phyloP scores from a whole-genome alignment of 108 stramenopile species.

The Nitzschia inconspicua region DNA sequence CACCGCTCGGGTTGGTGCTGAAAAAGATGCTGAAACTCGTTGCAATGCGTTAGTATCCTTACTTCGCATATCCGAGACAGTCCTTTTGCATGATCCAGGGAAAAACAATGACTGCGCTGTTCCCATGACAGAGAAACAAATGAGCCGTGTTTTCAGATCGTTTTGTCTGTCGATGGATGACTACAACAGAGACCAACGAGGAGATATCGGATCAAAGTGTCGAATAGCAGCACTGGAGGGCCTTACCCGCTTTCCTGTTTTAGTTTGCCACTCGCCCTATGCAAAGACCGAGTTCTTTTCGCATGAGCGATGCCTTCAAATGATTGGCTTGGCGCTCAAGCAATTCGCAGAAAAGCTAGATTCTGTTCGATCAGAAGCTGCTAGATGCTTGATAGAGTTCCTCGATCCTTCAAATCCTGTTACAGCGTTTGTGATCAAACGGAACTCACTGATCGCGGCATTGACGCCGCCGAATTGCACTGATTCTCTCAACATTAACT shows the following conservation, averaged over 20 bases:
- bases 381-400: slow-evolving; percentile 52
- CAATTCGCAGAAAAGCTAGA: slow-evolving; percentile 94
- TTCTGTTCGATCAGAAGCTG: slow-evolving; percentile 77
- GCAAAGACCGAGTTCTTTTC: slow-evolving; percentile 18
- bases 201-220: slow-evolving; percentile 98
- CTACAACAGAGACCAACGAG: slow-evolving; percentile 94
- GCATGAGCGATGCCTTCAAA: slow-evolving; percentile 24
- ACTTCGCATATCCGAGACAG: slow-evolving; percentile 45
- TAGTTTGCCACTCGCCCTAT: not conserved
- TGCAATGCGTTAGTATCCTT: slow-evolving; percentile 85
- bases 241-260: slow-evolving; percentile 47
- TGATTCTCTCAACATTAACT: slow-evolving; percentile 18
- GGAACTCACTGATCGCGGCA: slow-evolving; percentile 1
- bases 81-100: not conserved
- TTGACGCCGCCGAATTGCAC: not conserved
- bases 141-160: slow-evolving; percentile 58
- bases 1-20: slow-evolving; percentile 60
- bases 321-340: slow-evolving; percentile 71
- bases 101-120: not conserved
- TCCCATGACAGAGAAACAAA: slow-evolving; percentile 30
- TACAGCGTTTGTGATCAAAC: not conserved
- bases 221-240: slow-evolving; percentile 89
- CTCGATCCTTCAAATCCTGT: not conserved
- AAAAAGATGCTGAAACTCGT: slow-evolving; percentile 95
- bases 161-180: slow-evolving; percentile 80